Conservation (phyloP, 2,329 filamentous ascomycete species). For the Aureobasidium subglaciale region DNA sequence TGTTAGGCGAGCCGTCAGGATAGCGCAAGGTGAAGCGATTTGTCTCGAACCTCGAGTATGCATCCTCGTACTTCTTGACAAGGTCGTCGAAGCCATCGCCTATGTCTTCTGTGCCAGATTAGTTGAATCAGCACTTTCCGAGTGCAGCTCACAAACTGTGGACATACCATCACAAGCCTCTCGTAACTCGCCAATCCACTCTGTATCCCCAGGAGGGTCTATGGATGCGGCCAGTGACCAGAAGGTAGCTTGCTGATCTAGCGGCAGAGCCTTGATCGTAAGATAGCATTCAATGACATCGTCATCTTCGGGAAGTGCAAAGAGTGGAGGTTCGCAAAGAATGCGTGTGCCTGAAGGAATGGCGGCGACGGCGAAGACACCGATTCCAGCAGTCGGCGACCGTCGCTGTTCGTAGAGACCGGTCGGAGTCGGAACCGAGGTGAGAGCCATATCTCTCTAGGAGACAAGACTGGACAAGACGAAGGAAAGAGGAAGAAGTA, state of each 20-base stretch:
- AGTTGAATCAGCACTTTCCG: background rate
- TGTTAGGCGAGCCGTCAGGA: slow-evolving; percentile 5
- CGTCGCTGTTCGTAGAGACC: slow-evolving; percentile 14
- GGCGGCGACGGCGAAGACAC: slow-evolving; percentile 14
- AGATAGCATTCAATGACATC: slow-evolving; percentile 16
- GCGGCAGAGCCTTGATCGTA: background rate
- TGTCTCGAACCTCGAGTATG: slow-evolving; percentile 16
- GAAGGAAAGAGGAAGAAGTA: background rate
- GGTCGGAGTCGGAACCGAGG: background rate
- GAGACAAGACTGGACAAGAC: background rate
- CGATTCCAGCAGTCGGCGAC: slow-evolving; percentile 16
- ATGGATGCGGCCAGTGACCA: slow-evolving; percentile 15
- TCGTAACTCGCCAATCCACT: slow-evolving; percentile 16
- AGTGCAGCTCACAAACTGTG: background rate
- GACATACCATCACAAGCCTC: slow-evolving; percentile 2
- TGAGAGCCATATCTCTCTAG: background rate
- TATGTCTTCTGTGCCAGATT: background rate
- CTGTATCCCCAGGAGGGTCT: slow-evolving; percentile 4
- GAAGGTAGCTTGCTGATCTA: slow-evolving; percentile 8
- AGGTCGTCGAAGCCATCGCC: slow-evolving; percentile 7
- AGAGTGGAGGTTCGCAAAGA: slow-evolving; percentile 15
- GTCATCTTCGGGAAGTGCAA: slow-evolving; percentile 16
- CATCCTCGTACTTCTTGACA: slow-evolving; percentile 13
- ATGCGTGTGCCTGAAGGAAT: slow-evolving; percentile 17
- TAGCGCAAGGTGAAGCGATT: slow-evolving; percentile 19